Base-by-base conservation (phyloP, 352 stramenopile genomes). In the Phytophthora agathidicida region DNA sequence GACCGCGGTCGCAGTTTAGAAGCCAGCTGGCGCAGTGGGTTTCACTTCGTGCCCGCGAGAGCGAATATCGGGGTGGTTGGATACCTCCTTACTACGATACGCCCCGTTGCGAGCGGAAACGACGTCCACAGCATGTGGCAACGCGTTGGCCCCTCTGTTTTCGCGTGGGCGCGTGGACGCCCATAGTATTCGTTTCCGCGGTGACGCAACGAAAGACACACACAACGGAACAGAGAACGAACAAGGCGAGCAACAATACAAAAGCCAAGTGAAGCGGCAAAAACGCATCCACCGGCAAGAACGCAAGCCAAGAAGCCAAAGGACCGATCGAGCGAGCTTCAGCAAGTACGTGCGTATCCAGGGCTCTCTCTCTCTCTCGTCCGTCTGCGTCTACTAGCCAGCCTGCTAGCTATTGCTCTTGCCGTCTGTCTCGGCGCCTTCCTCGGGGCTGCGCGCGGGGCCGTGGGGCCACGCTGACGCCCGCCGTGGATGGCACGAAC, bases 211-310 rank as follows among this genome's bases (percentile, higher is more conserved):
- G 45, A 67, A 67, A 48, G 44, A 55, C 44, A 36, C 33, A 45
- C 45, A 58, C 49, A 71, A 62, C 45, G 50, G 42, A 66, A 66
- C 57, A 66, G 35, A 61, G 54, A 65, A 45, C 53, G 27, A 65
- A 65, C 60, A 65, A 52, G 31, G 50, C 43, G 8, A 62, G 59
- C 47, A 71, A 68, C 57, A 67, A 71, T 68, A 71, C 49, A 64
- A 71, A 61, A 7, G 7, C n/a, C 47, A 49, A 60, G 35, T 65
- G 19, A 42, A 58, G 27, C 14, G 19, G 43, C 59, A 68, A 30
- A 44, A 23, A 28, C 23, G 31, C 53, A 60, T 68, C 45, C 53
- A 45, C 52, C 22, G 6, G 33, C 44, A 31, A 37, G 32, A 30
- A 35, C 35, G 28, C 43, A 56, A 48, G 52, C 35, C 28, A 26